These are phyloP conservation scores for Capsicum rhomboideum DNA, from an alignment of 257 asterid genomes.

Conservation along the genomic window DNA sequence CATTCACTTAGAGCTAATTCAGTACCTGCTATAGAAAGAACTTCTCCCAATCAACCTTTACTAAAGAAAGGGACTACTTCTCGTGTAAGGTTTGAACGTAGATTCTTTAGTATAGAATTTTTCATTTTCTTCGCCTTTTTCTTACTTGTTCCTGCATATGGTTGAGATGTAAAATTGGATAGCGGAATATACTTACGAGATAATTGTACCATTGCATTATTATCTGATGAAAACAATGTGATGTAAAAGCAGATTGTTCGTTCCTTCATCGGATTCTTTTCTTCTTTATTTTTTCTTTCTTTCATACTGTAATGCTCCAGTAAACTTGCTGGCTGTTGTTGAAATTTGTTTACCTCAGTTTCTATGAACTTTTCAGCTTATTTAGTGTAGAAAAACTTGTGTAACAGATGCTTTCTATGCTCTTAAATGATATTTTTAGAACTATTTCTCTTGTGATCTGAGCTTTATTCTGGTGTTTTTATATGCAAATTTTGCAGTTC, in stretches of 20 bases:
- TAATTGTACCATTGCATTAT: constrained; percentile 23
- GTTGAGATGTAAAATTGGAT: constrained; percentile 42
- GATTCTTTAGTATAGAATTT: constrained; percentile 39
- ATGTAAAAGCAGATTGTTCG: constrained; percentile 11
- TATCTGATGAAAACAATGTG: constrained; percentile 13
- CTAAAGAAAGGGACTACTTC: constrained; percentile 16
- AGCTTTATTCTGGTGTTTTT: not conserved
- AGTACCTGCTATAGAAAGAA: constrained; percentile 32
- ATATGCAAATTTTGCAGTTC: too few species aligned
- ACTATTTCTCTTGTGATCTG: not conserved
- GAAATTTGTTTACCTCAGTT: not conserved
- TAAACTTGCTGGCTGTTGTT: constrained; percentile 1
- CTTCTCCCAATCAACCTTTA: constrained; percentile 23
- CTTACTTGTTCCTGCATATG: not conserved
- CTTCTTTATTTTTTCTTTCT: constrained; percentile 5
- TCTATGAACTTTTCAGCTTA: not conserved
- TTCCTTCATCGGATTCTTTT: constrained; percentile 10
- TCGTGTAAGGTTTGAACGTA: constrained; percentile 38
- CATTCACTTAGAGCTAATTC: constrained; percentile 25
- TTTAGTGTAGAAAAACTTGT: not conserved
- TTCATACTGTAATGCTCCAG: not conserved
- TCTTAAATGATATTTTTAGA: not conserved
- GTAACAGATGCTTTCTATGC: not conserved
- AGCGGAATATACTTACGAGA: constrained; percentile 26
- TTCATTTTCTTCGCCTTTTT: constrained; percentile 19